phyloP scores from a whole-genome alignment of 148 eudicot species.

The Bassia scoparia region DNA sequence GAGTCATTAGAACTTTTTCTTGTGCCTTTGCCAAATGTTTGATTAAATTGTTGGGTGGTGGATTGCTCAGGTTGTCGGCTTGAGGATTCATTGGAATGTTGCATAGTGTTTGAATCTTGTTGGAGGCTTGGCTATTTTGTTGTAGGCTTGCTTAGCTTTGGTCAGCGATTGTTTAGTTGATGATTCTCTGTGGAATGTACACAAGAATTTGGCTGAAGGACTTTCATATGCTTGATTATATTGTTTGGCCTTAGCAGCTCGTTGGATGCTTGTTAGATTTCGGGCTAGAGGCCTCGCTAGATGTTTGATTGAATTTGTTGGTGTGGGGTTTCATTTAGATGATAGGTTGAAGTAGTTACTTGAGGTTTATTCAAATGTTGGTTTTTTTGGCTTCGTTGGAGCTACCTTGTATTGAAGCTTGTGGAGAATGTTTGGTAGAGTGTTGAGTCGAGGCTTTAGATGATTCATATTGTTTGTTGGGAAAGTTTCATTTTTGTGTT shows the following conservation, averaged over 20 bases:
- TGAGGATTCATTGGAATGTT: background rate
- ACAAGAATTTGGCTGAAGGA: no score
- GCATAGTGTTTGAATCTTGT: background rate
- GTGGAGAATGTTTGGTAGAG: background rate
- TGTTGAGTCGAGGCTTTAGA: background rate
- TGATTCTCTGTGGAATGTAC: no score
- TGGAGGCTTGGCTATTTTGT: background rate
- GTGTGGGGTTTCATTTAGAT: no score
- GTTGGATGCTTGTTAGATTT: background rate
- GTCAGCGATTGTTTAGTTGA: no score
- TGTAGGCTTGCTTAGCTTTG: no score
- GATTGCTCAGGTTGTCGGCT: background rate
- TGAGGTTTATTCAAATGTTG: background rate
- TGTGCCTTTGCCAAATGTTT: background rate
- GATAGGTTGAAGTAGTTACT: no score
- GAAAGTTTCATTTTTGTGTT: background rate
- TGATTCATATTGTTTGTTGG: background rate
- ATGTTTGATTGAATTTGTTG: no score
- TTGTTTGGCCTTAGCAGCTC: no score
- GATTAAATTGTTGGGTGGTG: background rate
- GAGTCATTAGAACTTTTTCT: background rate
- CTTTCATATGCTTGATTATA: no score
- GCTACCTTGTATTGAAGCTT: background rate
- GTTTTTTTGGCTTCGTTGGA: background rate
- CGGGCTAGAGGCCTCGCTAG: background rate